Percentiles rank a stretch among this genome's conserved stretches.
phyloP scores from a whole-genome alignment of 2,329 filamentous ascomycete genomes.

The Harringtonia aguacate region DNA sequence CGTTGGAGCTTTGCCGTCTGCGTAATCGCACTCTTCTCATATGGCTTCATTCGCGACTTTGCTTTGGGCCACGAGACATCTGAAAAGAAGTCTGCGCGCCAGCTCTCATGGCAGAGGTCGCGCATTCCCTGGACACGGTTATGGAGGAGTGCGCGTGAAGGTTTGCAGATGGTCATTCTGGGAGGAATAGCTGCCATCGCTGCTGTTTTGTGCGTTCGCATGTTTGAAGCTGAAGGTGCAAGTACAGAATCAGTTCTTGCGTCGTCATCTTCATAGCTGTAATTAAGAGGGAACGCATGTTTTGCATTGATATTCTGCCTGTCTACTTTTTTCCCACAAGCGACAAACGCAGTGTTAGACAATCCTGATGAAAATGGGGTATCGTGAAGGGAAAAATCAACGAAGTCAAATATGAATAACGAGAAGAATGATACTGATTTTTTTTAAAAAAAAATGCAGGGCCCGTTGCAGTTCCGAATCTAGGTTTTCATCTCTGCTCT shows the following conservation, averaged over 20 bases:
- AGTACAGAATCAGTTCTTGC: background rate
- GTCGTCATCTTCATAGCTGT: background rate
- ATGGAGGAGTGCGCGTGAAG: constrained; percentile 16
- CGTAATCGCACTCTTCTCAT: constrained; percentile 18
- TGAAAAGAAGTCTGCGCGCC: background rate
- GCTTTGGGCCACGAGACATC: constrained; percentile 3
- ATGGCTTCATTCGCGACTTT: constrained; percentile 19
- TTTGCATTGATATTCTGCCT: too few species aligned
- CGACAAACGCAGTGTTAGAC: too few species aligned
- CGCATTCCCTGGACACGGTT: constrained; percentile 13
- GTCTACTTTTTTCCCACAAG: too few species aligned
- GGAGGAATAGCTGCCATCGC: constrained; percentile 19
- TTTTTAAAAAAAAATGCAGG: too few species aligned
- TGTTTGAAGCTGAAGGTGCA: constrained; percentile 15
- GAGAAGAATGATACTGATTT: too few species aligned
- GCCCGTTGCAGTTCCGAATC: too few species aligned
- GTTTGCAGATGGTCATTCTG: constrained; percentile 20
- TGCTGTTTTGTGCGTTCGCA: constrained; percentile 19
- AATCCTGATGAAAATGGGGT: too few species aligned
- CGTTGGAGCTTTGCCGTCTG: constrained; percentile 21
- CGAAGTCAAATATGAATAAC: too few species aligned
- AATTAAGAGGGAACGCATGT: too few species aligned
- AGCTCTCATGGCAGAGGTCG: background rate
- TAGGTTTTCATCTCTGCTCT: too few species aligned
- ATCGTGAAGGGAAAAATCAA: too few species aligned